Conservation (phyloP, 257 asterid genomes). For the Fraxinus cuspidata region DNA sequence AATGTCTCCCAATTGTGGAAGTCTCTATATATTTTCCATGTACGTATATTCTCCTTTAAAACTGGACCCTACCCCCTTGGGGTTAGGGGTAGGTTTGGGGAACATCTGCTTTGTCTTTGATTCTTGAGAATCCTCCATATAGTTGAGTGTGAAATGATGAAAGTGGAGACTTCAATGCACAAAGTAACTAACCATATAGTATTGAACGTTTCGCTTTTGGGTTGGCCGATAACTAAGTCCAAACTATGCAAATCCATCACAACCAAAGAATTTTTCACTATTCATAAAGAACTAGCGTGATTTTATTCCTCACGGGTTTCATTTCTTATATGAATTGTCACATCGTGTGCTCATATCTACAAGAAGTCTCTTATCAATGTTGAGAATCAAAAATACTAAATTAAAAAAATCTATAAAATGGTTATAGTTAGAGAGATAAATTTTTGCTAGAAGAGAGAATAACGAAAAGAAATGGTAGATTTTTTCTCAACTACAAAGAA, state of each 20-base stretch:
- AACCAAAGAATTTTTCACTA: background rate
- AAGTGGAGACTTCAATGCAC: background rate
- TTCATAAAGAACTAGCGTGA: background rate
- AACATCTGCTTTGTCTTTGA: background rate
- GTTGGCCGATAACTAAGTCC: constrained; percentile 21
- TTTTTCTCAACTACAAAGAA: too few relatives aligned
- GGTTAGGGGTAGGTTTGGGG: background rate
- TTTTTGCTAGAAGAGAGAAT: too few relatives aligned
- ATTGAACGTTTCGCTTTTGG: constrained; percentile 14
- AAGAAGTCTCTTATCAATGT: background rate
- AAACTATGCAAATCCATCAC: background rate
- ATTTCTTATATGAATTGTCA: constrained; percentile 19
- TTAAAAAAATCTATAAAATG: background rate
- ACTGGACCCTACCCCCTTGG: background rate
- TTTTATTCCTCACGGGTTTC: constrained; percentile 9
- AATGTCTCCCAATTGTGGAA: background rate
- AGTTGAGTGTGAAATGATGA: background rate
- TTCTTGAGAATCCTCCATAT: constrained; percentile 4
- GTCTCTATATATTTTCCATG: background rate
- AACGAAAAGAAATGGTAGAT: too few relatives aligned
- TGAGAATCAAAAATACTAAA: background rate
- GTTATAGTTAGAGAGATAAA: too few relatives aligned
- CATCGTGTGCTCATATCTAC: background rate
- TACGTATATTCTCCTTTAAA: background rate
- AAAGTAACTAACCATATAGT: background rate